Conservation (phyloP, 805 yeast species). For the Saccharomyces kudriavzevii region DNA sequence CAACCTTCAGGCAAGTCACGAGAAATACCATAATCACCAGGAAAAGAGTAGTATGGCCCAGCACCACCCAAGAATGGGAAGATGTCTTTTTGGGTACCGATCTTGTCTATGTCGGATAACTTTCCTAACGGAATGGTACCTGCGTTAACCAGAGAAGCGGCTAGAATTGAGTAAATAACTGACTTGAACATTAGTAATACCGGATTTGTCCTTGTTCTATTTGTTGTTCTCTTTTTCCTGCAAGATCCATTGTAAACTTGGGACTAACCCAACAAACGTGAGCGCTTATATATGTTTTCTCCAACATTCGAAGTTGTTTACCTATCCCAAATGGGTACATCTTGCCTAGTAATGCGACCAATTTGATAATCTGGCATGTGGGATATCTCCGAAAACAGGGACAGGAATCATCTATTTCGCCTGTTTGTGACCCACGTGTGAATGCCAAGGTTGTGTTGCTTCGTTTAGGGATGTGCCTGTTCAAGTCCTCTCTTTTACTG, state of each 20-base stretch:
- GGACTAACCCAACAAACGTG: not conserved
- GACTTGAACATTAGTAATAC: not conserved
- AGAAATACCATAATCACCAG: constrained; percentile 45
- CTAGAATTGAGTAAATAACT: not conserved
- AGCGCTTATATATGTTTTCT: not conserved
- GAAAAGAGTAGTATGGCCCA: constrained; percentile 46
- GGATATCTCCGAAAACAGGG: not conserved
- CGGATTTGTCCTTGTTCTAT: not conserved
- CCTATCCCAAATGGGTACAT: not conserved
- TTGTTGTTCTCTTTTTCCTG: not conserved
- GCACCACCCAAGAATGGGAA: constrained; percentile 46
- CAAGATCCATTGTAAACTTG: not conserved
- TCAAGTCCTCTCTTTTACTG: not conserved
- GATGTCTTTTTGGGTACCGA: constrained; percentile 28
- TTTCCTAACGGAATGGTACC: not conserved
- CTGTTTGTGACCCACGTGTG: not conserved
- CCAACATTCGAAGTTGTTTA: not conserved
- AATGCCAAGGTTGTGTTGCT: not conserved
- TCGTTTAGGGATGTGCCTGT: not conserved
- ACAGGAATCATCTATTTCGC: not conserved
- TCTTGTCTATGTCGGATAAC: constrained; percentile 3
- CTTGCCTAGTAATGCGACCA: not conserved
- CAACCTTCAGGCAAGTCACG: constrained; percentile 41
- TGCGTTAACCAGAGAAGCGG: not conserved
- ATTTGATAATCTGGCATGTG: not conserved